Conservation (phyloP, 148 eudicot genomes). For the Camellia japonica region DNA sequence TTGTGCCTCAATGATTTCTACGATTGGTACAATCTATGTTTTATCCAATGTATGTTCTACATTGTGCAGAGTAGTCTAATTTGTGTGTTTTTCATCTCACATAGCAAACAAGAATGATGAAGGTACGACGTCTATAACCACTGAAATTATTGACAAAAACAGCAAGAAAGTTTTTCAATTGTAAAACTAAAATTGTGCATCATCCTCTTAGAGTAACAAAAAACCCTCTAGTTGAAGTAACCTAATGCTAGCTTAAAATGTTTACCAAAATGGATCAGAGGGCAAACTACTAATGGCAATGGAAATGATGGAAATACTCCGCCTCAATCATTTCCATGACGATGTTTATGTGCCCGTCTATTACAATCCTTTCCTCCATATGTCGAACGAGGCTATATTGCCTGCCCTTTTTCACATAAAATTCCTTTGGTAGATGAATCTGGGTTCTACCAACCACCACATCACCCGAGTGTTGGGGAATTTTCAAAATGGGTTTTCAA, state of each 20-base stretch:
- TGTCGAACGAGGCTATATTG: background rate
- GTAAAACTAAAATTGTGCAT: background rate
- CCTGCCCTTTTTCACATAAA: background rate
- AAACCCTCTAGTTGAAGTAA: background rate
- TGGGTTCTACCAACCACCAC: slow-evolving; percentile 6
- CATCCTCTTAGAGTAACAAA: background rate
- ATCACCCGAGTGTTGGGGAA: background rate
- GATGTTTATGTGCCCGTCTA: background rate
- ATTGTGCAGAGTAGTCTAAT: background rate
- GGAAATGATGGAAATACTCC: too few species aligned
- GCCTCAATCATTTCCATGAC: background rate
- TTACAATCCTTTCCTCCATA: background rate
- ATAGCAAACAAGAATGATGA: background rate
- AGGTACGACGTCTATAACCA: too few species aligned
- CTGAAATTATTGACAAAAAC: background rate
- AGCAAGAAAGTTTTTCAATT: background rate
- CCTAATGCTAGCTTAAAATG: background rate
- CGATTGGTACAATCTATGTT: background rate
- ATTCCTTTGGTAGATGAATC: background rate
- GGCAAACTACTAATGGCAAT: background rate
- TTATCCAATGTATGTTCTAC: background rate
- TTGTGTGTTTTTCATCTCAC: background rate
- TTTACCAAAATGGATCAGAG: background rate
- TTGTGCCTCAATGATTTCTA: background rate
- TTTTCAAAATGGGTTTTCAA: too few species aligned